Conservation (phyloP, 2,329 filamentous ascomycete genomes). For the Cladosporium sp. region DNA sequence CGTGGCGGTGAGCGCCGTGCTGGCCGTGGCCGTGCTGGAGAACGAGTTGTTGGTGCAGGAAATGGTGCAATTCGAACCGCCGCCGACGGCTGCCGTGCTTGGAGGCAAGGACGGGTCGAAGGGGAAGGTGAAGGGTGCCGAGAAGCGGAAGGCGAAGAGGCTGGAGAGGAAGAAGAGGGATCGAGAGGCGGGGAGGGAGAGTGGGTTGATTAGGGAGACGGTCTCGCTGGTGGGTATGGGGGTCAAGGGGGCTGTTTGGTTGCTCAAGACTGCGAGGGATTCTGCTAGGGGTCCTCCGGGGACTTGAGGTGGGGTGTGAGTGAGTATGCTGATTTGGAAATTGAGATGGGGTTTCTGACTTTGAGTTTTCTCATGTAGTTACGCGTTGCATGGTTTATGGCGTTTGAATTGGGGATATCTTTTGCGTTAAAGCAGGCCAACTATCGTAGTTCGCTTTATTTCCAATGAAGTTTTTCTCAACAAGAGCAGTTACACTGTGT, state of each 20-base stretch:
- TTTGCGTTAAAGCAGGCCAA: too few relatives aligned
- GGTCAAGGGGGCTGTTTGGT: constrained; percentile 40
- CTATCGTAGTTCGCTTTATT: too few relatives aligned
- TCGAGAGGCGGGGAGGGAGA: constrained; percentile 31
- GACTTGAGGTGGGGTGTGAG: neutral
- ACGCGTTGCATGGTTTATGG: too few relatives aligned
- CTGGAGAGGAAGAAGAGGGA: constrained; percentile 16
- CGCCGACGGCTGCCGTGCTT: constrained; percentile 20
- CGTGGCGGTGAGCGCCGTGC: constrained; percentile 37
- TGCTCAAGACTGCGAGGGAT: constrained; percentile 37
- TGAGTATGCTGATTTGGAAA: too few relatives aligned
- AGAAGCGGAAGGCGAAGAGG: constrained; percentile 8
- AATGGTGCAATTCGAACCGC: constrained; percentile 28
- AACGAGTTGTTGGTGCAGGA: constrained; percentile 25
- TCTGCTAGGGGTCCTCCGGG: neutral
- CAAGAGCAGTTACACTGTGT: too few relatives aligned
- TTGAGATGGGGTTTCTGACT: too few relatives aligned
- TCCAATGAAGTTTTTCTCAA: too few relatives aligned
- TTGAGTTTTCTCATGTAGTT: too few relatives aligned
- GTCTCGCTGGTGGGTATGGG: constrained; percentile 37
- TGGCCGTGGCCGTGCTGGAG: constrained; percentile 44
- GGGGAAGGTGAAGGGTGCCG: constrained; percentile 12
- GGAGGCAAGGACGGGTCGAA: neutral
- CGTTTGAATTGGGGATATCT: too few relatives aligned
- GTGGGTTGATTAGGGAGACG: constrained; percentile 35